These are phyloP conservation scores for Ichthyophonus hoferi DNA, from an alignment of 208 protist species.

Conservation along the genomic window DNA sequence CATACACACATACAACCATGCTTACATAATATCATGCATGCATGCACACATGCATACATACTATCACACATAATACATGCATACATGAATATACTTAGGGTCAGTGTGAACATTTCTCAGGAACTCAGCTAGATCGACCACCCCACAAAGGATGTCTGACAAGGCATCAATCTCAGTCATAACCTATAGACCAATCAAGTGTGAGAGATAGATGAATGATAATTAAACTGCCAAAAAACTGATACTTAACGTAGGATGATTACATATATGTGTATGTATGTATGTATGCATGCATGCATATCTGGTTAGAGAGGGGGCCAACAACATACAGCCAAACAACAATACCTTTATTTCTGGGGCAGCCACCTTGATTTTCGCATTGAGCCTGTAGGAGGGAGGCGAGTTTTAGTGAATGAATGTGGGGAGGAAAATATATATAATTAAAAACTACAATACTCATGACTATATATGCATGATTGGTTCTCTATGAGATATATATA, in stretches of 20 bases:
- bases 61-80: no score
- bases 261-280: background rate
- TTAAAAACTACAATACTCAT: no score
- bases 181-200: background rate
- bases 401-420: no score
- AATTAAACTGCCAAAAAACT: background rate
- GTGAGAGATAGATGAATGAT: no score
- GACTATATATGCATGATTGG: no score
- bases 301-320: background rate
- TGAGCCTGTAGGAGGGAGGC: no score
- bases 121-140: conserved; percentile 36
- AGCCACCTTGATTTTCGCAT: no score
- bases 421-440: no score
- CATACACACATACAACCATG: no score
- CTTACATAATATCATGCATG: no score
- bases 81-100: background rate
- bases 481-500: no score
- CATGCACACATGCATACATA: no score
- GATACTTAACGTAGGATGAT: background rate
- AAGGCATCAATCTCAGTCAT: conserved; percentile 22
- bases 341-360: background rate
- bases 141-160: conserved; percentile 32
- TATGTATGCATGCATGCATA: background rate
- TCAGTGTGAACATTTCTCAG: conserved; percentile 28
- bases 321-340: background rate